Percentiles rank a stretch among this genome's conserved stretches.
phyloP scores from a whole-genome alignment of 768 basidiomycete genomes.

The Amanita exitialis region DNA sequence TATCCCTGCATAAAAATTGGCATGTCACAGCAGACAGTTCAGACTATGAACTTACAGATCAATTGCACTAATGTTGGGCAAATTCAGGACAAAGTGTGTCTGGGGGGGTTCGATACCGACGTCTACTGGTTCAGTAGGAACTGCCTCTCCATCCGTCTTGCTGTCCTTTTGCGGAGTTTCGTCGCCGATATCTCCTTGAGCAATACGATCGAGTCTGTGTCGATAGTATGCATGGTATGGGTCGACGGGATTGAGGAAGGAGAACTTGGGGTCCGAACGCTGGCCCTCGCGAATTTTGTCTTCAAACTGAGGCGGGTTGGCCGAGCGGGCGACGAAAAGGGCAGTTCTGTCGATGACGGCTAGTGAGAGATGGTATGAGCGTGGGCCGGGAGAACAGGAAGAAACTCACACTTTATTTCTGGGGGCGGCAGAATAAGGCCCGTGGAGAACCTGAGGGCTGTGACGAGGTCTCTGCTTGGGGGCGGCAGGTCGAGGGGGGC shows the following conservation, averaged over 20 bases:
- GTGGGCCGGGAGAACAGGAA: slow-evolving; percentile 13
- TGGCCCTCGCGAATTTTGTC: slow-evolving; percentile 96
- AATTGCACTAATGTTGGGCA: slow-evolving; percentile 80
- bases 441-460: slow-evolving; percentile 49
- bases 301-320: slow-evolving; percentile 88
- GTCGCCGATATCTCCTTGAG: slow-evolving; percentile 64
- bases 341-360: slow-evolving; percentile 97
- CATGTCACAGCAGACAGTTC: slow-evolving; percentile 2
- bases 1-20: slow-evolving; percentile 48
- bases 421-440: slow-evolving; percentile 94
- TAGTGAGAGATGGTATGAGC: slow-evolving; percentile 18
- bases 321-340: slow-evolving; percentile 83
- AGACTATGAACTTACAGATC: slow-evolving; percentile 70
- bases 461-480: slow-evolving; percentile 6
- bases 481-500: background rate
- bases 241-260: slow-evolving; percentile 94
- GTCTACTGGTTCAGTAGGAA: slow-evolving; percentile 42
- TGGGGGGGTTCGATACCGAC: slow-evolving; percentile 68
- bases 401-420: slow-evolving; percentile 79
- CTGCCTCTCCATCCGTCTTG: slow-evolving; percentile 22
- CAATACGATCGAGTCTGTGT: slow-evolving; percentile 78
- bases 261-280: slow-evolving; percentile 95
- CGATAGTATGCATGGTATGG: slow-evolving; percentile 99
- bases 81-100: slow-evolving; percentile 74
- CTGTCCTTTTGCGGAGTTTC: slow-evolving; percentile 40